Conservation (phyloP, 2,329 filamentous ascomycete species). For the Aspergillus hiratsukae region DNA sequence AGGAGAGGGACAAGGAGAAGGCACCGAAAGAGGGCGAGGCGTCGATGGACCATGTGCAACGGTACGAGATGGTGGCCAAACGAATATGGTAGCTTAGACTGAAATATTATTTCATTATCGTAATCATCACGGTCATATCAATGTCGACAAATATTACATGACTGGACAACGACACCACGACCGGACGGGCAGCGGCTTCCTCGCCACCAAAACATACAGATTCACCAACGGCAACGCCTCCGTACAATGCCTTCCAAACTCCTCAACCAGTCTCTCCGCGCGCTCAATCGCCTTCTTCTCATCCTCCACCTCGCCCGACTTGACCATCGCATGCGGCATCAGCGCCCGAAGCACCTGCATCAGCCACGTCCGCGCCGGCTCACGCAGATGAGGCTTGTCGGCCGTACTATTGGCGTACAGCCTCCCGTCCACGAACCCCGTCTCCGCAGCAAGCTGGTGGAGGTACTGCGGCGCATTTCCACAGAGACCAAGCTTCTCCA, state of each 20-base stretch:
- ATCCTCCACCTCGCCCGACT: constrained; percentile 5
- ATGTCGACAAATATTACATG: not conserved
- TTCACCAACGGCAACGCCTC: constrained; percentile 14
- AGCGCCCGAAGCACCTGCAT: constrained; percentile 11
- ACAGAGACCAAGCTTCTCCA: constrained; percentile 12
- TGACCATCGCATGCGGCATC: constrained; percentile 12
- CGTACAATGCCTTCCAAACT: constrained; percentile 15
- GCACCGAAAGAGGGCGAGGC: constrained; percentile 49
- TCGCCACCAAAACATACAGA: constrained; percentile 15
- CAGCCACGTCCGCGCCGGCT: constrained; percentile 13
- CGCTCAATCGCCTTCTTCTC: constrained; percentile 4
- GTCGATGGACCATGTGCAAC: constrained; percentile 63
- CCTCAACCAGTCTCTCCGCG: constrained; percentile 8
- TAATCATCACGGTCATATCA: not conserved
- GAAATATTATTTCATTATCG: not conserved
- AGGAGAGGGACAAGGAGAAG: constrained; percentile 55
- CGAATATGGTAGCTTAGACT: constrained; percentile 73
- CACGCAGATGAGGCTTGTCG: constrained; percentile 10
- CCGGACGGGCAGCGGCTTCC: not conserved
- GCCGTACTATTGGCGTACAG: constrained; percentile 11
- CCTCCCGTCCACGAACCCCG: constrained; percentile 7
- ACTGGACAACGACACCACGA: not conserved
- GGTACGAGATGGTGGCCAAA: constrained; percentile 96
- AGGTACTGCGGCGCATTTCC: constrained; percentile 9
- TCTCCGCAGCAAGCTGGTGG: constrained; percentile 5